phyloP scores from a whole-genome alignment of 108 stramenopile genomes.

The Nitzschia palea region DNA sequence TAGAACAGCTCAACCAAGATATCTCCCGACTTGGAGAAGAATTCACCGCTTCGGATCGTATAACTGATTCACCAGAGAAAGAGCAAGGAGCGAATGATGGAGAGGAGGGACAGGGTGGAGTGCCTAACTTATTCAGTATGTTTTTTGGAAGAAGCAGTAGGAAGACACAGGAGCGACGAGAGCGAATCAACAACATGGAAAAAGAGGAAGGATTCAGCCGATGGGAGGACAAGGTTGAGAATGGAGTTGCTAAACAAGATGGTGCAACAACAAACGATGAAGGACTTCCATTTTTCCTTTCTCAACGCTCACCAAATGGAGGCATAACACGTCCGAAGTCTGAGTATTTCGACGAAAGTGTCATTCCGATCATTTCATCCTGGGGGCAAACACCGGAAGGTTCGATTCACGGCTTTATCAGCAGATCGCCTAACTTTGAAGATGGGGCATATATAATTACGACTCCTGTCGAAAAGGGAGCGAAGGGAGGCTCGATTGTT shows the following conservation, averaged over 20 bases:
- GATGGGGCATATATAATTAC: neutral
- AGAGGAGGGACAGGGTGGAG: neutral
- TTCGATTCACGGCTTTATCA: conserved; percentile 62
- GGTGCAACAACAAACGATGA: too few relatives aligned
- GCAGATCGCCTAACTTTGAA: conserved; percentile 55
- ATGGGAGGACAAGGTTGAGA: too few relatives aligned
- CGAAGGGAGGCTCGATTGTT: conserved; percentile 66
- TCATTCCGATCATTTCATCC: conserved; percentile 63
- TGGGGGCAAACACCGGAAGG: conserved; percentile 70
- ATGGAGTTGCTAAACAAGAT: too few relatives aligned
- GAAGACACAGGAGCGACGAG: neutral
- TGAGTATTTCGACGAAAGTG: neutral
- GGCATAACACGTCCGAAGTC: too few relatives aligned
- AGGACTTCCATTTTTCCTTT: too few relatives aligned
- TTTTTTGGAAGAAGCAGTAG: neutral
- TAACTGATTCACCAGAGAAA: too few relatives aligned
- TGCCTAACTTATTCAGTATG: neutral
- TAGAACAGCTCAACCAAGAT: neutral
- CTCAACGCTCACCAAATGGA: too few relatives aligned
- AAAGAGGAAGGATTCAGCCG: too few relatives aligned
- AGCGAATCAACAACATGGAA: too few relatives aligned
- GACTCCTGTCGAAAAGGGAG: conserved; percentile 44
- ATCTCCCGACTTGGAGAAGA: too few relatives aligned
- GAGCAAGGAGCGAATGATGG: neutral
- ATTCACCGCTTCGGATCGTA: too few relatives aligned